Evolutionary conservation across 1,139 yeast genomes (phyloP).

Genomic region (Debaryomyces nepalensis): DNA sequence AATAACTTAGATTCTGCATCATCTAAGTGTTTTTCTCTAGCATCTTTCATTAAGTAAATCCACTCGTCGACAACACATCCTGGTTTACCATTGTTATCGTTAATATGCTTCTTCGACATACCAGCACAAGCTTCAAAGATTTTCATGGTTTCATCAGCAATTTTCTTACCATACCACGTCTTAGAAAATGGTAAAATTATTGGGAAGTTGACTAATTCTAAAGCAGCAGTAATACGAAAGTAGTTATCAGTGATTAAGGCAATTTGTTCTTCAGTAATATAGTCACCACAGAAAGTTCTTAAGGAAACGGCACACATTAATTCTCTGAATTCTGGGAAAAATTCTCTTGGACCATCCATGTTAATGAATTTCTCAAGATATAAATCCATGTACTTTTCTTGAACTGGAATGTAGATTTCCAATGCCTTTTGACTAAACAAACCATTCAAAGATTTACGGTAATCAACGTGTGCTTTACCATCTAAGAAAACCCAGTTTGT

Average conservation of each 20-base stretch:
- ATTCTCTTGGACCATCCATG: conserved; percentile 66
- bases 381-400: conserved; percentile 79
- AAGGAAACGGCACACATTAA: conserved; percentile 92
- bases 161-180: conserved; percentile 95
- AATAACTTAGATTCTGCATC: conserved; percentile 57
- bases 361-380: conserved; percentile 72
- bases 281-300: conserved; percentile 93
- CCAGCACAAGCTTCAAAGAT: conserved; percentile 88
- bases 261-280: conserved; percentile 89
- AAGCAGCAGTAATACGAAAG: conserved; percentile 88
- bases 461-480: conserved; percentile 93
- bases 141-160: conserved; percentile 93
- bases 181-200: conserved; percentile 93
- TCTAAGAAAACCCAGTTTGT: conserved; percentile 97
- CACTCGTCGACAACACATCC: conserved; percentile 94
- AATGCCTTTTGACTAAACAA: conserved; percentile 84
- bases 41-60: conserved; percentile 83
- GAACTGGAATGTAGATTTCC: conserved; percentile 79
- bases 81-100: conserved; percentile 74
- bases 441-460: conserved; percentile 88
- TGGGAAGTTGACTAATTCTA: conserved; percentile 97
- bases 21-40: conserved; percentile 56
- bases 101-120: conserved; percentile 77
- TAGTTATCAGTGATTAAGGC: conserved; percentile 88
- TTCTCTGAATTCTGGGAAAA: conserved; percentile 94